Conservation (phyloP, 2,329 filamentous ascomycete species). For the Albophoma yamanashiensis region DNA sequence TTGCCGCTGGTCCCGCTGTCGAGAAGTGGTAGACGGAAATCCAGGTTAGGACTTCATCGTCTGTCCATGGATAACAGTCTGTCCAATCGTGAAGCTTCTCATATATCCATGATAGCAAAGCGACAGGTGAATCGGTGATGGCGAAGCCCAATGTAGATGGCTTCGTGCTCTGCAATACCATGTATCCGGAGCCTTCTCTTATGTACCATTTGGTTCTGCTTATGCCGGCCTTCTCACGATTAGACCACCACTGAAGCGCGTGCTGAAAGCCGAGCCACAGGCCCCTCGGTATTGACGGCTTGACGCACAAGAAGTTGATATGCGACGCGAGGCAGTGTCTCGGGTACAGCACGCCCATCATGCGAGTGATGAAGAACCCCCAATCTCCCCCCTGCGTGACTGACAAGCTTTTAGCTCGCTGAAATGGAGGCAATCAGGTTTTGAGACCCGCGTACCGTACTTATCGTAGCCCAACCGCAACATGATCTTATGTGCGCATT, state of each 20-base stretch:
- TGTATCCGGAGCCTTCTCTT: slow-evolving; percentile 33
- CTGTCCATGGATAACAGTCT: slow-evolving; percentile 60
- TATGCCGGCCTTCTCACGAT: slow-evolving; percentile 11
- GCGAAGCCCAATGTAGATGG: slow-evolving; percentile 64
- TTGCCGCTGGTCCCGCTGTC: slow-evolving; percentile 56
- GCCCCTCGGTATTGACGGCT: background rate
- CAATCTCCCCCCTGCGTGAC: slow-evolving; percentile 58
- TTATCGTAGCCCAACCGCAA: slow-evolving; percentile 44
- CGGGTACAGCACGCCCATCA: slow-evolving; percentile 49
- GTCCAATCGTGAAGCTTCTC: slow-evolving; percentile 71
- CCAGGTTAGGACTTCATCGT: slow-evolving; percentile 70
- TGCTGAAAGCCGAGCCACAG: background rate
- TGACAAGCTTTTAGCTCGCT: background rate
- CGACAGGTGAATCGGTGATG: slow-evolving; percentile 59
- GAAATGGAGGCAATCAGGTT: background rate
- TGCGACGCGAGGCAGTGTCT: slow-evolving; percentile 42
- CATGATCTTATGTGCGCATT: slow-evolving; percentile 60
- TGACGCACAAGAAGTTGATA: slow-evolving; percentile 20
- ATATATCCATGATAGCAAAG: slow-evolving; percentile 66
- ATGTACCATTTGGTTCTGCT: slow-evolving; percentile 46
- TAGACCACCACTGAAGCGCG: background rate
- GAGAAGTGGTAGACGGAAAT: slow-evolving; percentile 63
- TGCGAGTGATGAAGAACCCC: slow-evolving; percentile 55
- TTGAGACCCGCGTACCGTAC: slow-evolving; percentile 14
- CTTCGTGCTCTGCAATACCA: slow-evolving; percentile 41